Evolutionary conservation across 2,329 filamentous ascomycete species (phyloP), one percentile per base, ranked within the genome.

Genomic region (Exophiala phaeomuriformis): DNA sequence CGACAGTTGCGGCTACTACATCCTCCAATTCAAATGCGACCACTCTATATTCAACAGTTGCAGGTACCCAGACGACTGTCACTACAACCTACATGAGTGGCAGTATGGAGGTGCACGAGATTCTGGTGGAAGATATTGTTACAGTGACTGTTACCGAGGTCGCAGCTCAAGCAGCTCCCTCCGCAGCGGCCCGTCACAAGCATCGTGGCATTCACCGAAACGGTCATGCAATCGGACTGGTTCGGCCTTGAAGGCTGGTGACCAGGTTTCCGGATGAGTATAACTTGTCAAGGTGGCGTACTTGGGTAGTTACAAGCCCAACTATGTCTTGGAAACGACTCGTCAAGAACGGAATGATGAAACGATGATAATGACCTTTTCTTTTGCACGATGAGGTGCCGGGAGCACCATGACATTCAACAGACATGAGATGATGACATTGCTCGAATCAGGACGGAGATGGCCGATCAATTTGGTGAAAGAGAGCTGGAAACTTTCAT

Each of bases 91-190:
- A 53, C 47, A 54, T 49, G 40, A 61, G 57, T 31, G 47, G 56
- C 45, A 59, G 60, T 40, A 36, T 55, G n/a, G 41, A 53, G 27
- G 55, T 61, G 28, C 45, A 63, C 29, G 47, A 61, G 60, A 45
- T 64, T 19, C 31, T 64, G 49, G 48, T 64, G 8, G 56, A 61
- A 43, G 60, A 64, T 47, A 41, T 58, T 8, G 59, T 64, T 9
- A 64, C 62, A 6, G 59, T 64, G 5, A 63, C 61, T 7, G 45
- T 53, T 5, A 29, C 52, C 9, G 50, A 42, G 10, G 32, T 8
- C 12, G 47, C 47, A 29, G 40, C 37, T 7, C 42, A 53, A 7
- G 30, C 48, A 19, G 51, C 32, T 27, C 27, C 45, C 10, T 5
- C 55, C 5, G 30, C 48, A 19, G 51, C 32, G 29, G 30, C 45